These are phyloP conservation scores for Penicillium sp. DNA, from an alignment of 2,329 filamentous ascomycete genomes.

Conservation along the genomic window DNA sequence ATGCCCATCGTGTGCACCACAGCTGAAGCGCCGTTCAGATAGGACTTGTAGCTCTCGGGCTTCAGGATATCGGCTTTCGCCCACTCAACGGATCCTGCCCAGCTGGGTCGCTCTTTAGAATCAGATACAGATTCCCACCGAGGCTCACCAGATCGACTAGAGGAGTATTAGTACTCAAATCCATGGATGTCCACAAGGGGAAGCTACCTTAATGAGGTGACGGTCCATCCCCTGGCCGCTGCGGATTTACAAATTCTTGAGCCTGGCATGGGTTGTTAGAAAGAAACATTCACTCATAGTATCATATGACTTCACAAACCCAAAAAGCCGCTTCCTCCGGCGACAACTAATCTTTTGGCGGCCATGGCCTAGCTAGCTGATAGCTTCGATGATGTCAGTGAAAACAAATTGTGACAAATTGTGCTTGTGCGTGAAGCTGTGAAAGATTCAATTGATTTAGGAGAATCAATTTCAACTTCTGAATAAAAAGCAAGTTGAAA, in stretches of 20 bases:
- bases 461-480: too few relatives aligned
- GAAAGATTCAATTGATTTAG: background rate
- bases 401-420: background rate
- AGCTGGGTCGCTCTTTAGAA: conserved; percentile 69
- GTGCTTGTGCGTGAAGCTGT: background rate
- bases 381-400: conserved; percentile 13
- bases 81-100: conserved; percentile 84
- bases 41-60: conserved; percentile 73
- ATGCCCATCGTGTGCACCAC: conserved; percentile 97
- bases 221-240: conserved; percentile 82
- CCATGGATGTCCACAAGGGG: background rate
- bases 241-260: conserved; percentile 88
- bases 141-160: conserved; percentile 85
- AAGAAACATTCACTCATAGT: background rate
- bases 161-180: conserved; percentile 9
- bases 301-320: conserved; percentile 50
- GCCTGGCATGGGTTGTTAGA: conserved; percentile 43
- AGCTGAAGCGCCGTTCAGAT: conserved; percentile 75
- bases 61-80: conserved; percentile 83
- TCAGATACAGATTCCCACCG: conserved; percentile 79
- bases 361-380: conserved; percentile 44
- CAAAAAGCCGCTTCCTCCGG: conserved; percentile 90
- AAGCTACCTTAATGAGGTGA: conserved; percentile 82
- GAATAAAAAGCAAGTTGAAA: background rate
- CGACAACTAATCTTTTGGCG: conserved; percentile 82